A percentile compares a stretch with the other conserved stretches of the same genome.
Conservation (phyloP, 768 basidiomycete genomes). For the Xerocomellus intermedius region DNA sequence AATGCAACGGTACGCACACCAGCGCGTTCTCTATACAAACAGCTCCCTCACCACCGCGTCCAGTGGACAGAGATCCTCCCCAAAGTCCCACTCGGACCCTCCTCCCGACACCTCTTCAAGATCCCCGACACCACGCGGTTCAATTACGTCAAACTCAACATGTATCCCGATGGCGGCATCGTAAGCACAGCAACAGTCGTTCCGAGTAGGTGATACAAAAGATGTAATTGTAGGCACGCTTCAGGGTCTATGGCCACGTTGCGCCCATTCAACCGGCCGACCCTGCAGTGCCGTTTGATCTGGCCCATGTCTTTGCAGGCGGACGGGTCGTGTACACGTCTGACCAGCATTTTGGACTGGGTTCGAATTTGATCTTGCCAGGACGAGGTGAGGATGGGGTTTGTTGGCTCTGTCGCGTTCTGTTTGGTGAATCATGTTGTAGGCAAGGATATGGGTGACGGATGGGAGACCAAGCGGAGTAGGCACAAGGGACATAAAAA, state of each 20-base stretch:
- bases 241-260: conserved; percentile 87
- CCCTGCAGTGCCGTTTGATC: conserved; percentile 58
- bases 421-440: not conserved
- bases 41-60: not conserved
- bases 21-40: not conserved
- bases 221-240: conserved; percentile 63
- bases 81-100: conserved; percentile 73
- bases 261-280: conserved; percentile 57
- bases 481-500: conserved; percentile 79
- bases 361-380: conserved; percentile 86
- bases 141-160: conserved; percentile 87
- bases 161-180: conserved; percentile 98
- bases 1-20: conserved; percentile 52
- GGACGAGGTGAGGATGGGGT: conserved; percentile 61
- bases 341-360: conserved; percentile 94
- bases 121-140: conserved; percentile 50
- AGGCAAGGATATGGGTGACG: conserved; percentile 94
- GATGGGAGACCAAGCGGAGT: conserved; percentile 97
- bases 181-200: conserved; percentile 38
- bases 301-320: conserved; percentile 89
- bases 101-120: conserved; percentile 85
- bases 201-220: not conserved
- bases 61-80: conserved; percentile 86
- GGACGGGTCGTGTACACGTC: conserved; percentile 82
- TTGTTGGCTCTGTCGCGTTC: not conserved